A percentile compares a stretch with the other conserved stretches of the same genome.
Conservation (phyloP, 1,284 basidiomycete species). For the Lentinula novae-zelandiae region DNA sequence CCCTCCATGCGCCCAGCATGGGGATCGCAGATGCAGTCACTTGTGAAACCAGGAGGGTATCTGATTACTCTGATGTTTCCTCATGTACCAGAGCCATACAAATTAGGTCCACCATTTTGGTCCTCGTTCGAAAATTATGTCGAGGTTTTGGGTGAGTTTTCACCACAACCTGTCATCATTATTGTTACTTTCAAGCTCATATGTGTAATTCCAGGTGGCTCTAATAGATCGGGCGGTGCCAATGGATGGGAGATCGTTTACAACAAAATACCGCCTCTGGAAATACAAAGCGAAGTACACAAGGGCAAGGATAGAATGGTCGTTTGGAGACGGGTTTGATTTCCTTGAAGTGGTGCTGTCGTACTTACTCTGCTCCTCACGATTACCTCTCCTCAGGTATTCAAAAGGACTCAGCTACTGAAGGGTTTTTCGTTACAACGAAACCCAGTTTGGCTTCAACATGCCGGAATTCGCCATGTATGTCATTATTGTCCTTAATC, state of each 20-base stretch:
- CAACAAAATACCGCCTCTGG: slow-evolving; percentile 45
- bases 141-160: slow-evolving; percentile 40
- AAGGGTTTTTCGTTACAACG: background rate
- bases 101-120: slow-evolving; percentile 60
- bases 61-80: slow-evolving; percentile 60
- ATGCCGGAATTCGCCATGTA: background rate
- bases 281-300: slow-evolving; percentile 29
- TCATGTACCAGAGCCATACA: slow-evolving; percentile 29
- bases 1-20: slow-evolving; percentile 51
- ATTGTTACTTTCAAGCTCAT: too few species aligned
- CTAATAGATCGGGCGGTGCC: background rate
- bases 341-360: background rate
- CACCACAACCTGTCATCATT: background rate
- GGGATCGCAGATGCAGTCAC: slow-evolving; percentile 51
- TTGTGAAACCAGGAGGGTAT: slow-evolving; percentile 57
- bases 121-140: slow-evolving; percentile 58
- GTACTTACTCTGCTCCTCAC: background rate
- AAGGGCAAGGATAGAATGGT: slow-evolving; percentile 45
- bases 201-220: background rate
- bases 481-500: background rate
- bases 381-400: background rate
- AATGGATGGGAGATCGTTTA: slow-evolving; percentile 51
- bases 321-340: slow-evolving; percentile 40
- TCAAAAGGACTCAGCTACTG: background rate
- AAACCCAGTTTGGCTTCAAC: background rate